Base-by-base conservation (phyloP, 768 basidiomycete species). In the Amanita exitialis region DNA sequence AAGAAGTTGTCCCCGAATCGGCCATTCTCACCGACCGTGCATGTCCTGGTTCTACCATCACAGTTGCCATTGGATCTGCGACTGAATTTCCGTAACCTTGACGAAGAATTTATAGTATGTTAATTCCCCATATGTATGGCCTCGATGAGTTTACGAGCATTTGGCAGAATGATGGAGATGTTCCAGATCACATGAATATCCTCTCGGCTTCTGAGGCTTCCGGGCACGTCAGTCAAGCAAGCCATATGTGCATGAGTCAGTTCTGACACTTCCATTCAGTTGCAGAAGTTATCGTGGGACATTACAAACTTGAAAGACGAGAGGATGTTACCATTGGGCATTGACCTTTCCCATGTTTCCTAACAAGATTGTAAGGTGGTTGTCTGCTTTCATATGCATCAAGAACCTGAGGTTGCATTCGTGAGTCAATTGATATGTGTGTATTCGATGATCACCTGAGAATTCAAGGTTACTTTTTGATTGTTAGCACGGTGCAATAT, bases 161-260 rank as follows among this genome's bases (percentile, higher is more conserved):
- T 54, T 55, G 49, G 13, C 57, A 78, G 78, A 78, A 80, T 46
- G 67, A 75, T 21, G 74, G 68, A 25, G 69, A 77, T 18, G 64
- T 77, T 27, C 86, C 86, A 7, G 79, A 87, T 55, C 83, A 90
- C 57, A 89, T 90, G 86, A 86, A 90, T 59, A 64, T 90, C 18
- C 59, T 90, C 12, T 72, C 82, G 7, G 68, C 67, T 9, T 45
- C 61, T 3, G 80, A 85, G 37, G 84, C 85, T 9, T 58, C 71
- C 15, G 66, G 67, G 34, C 82, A 88, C 61, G 88, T 88, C 57
- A 25, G 79, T 70, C 21, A 12, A 39, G 45, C 34, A 44, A 35
- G 49, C 23, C 30, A 47, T 46, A 41, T 16, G 13, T 48, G 42
- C 44, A 54, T 43, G 18, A 23, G 18, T 23, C 36, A 44, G 32